Evolutionary conservation across 345 rosid genomes (phyloP).

Genomic region (Erodium maritimum): DNA sequence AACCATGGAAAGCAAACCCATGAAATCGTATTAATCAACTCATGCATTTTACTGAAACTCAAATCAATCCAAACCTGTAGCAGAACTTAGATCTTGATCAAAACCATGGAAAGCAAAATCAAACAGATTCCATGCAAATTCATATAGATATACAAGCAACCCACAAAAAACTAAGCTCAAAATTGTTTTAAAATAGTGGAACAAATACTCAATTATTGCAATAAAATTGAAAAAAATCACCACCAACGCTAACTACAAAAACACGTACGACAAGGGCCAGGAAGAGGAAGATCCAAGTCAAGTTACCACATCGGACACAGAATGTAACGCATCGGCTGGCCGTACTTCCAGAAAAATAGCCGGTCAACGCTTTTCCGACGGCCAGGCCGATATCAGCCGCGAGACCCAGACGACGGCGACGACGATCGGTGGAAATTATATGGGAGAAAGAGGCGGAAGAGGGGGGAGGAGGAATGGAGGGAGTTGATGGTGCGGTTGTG

Average conservation of each 20-base stretch:
- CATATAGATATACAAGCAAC: background rate
- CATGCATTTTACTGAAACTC: too few relatives aligned
- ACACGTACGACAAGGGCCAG: background rate
- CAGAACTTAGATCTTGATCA: too few relatives aligned
- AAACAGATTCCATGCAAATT: too few relatives aligned
- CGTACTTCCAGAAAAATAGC: slow-evolving; percentile 54
- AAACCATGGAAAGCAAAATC: too few relatives aligned
- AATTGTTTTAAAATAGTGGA: too few relatives aligned
- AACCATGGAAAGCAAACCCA: too few relatives aligned
- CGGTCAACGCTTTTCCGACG: slow-evolving; percentile 50
- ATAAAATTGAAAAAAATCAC: background rate
- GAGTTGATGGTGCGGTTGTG: background rate
- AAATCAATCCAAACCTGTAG: too few relatives aligned
- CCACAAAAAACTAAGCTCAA: background rate
- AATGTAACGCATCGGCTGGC: slow-evolving; percentile 74
- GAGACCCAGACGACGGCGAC: slow-evolving; percentile 44
- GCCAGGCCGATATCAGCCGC: slow-evolving; percentile 47
- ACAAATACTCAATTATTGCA: background rate
- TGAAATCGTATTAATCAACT: too few relatives aligned
- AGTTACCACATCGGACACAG: slow-evolving; percentile 55
- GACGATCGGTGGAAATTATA: slow-evolving; percentile 12
- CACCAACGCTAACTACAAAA: background rate
- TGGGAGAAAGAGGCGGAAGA: slow-evolving; percentile 5
- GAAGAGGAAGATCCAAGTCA: too few relatives aligned
- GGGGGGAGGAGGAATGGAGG: background rate